A percentile compares a stretch with the other conserved stretches of the same genome.
Evolutionary conservation across 495 filamentous ascomycete genomes (phyloP).

Genomic region (Geoglossum glabrum): DNA sequence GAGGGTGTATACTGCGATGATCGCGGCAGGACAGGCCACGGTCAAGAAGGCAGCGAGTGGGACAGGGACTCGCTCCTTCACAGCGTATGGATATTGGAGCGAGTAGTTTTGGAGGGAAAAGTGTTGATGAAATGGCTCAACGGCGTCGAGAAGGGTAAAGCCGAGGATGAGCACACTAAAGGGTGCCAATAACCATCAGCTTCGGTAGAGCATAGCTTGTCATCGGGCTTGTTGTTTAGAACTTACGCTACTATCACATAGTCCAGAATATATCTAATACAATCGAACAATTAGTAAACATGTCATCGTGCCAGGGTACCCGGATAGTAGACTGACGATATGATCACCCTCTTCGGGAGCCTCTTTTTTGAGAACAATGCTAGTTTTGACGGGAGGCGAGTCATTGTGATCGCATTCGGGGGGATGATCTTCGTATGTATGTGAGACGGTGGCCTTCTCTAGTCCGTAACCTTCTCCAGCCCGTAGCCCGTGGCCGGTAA

Average conservation of each 20-base stretch:
- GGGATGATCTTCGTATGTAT: too few relatives aligned
- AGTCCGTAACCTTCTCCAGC: too few relatives aligned
- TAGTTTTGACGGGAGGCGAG: slow-evolving; percentile 20
- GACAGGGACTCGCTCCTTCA: slow-evolving; percentile 50
- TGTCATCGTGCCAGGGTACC: background rate
- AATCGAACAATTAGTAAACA: background rate
- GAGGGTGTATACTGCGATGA: slow-evolving; percentile 54
- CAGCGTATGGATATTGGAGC: slow-evolving; percentile 53
- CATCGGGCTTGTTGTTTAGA: background rate
- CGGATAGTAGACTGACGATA: slow-evolving; percentile 24
- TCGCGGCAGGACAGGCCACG: slow-evolving; percentile 34
- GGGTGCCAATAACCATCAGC: slow-evolving; percentile 15
- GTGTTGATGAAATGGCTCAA: slow-evolving; percentile 37
- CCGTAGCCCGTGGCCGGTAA: too few relatives aligned
- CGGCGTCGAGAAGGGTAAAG: slow-evolving; percentile 33
- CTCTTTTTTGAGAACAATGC: slow-evolving; percentile 30
- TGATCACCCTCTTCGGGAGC: slow-evolving; percentile 28
- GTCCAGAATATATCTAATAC: slow-evolving; percentile 41
- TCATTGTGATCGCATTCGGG: background rate
- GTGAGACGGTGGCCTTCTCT: too few relatives aligned
- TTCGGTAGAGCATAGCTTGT: slow-evolving; percentile 24
- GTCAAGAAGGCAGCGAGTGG: slow-evolving; percentile 33
- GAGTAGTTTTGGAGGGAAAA: slow-evolving; percentile 39
- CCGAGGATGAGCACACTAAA: slow-evolving; percentile 27
- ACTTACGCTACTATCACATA: slow-evolving; percentile 46